Percentiles rank a stretch among this genome's conserved stretches.
Conservation (phyloP, 352 stramenopile genomes). For the Phytopythium mirpurense region DNA sequence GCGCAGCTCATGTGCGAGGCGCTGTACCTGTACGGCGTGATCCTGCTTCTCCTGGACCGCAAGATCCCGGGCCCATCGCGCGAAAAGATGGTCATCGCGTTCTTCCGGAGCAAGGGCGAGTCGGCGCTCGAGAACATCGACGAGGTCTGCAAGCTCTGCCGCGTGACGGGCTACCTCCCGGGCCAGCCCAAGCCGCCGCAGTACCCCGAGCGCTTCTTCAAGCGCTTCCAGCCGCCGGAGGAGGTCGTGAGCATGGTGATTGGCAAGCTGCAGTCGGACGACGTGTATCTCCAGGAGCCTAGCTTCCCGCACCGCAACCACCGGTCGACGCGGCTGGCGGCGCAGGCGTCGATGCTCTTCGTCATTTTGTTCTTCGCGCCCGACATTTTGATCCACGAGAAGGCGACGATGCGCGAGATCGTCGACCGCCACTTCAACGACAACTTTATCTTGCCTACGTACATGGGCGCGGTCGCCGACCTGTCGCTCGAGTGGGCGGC, state of each 20-base stretch:
- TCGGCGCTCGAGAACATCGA: constrained; percentile 88
- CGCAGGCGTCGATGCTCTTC: constrained; percentile 93
- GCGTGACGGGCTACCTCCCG: constrained; percentile 86
- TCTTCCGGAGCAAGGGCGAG: constrained; percentile 86
- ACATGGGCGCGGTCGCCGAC: constrained; percentile 93
- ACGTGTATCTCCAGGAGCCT: constrained; percentile 91
- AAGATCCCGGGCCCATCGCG: constrained; percentile 85
- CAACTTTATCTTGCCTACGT: constrained; percentile 95
- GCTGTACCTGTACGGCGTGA: constrained; percentile 93
- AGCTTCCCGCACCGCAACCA: constrained; percentile 92
- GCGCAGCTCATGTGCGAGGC: constrained; percentile 93
- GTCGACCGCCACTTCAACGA: constrained; percentile 96
- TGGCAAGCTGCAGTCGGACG: constrained; percentile 91
- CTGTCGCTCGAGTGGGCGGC: constrained; percentile 90
- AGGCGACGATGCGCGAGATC: constrained; percentile 92
- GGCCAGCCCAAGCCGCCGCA: constrained; percentile 77
- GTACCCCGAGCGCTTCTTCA: constrained; percentile 88
- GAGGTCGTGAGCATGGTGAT: constrained; percentile 92
- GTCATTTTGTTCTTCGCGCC: constrained; percentile 94
- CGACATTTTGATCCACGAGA: constrained; percentile 89
- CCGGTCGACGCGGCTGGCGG: constrained; percentile 86
- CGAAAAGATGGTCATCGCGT: constrained; percentile 91
- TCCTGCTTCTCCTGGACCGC: constrained; percentile 92
- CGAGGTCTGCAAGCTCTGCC: constrained; percentile 89
- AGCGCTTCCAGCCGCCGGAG: constrained; percentile 79